These are phyloP conservation scores for Trypanosoma theileri DNA, from an alignment of 208 protist species.

Conservation along the genomic window DNA sequence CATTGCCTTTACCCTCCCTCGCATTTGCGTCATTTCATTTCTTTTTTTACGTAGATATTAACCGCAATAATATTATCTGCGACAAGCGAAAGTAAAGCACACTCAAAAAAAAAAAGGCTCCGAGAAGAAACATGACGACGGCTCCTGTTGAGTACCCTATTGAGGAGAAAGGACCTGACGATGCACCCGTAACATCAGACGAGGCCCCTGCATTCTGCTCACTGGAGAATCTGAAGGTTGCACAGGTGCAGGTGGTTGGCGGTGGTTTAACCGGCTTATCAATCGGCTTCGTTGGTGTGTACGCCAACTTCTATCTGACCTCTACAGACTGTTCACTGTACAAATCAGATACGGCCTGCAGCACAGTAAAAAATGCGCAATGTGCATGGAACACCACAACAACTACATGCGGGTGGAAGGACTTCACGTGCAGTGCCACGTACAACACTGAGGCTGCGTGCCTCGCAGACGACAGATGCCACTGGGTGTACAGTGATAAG, in stretches of 20 bases:
- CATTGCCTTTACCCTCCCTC: not conserved
- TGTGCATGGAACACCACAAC: slow-evolving; percentile 45
- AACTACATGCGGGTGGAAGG: slow-evolving; percentile 41
- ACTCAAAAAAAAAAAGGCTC: not conserved
- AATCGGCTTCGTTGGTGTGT: slow-evolving; percentile 77
- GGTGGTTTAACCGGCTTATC: slow-evolving; percentile 66
- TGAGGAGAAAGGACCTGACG: not conserved
- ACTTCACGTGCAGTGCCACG: slow-evolving; percentile 32
- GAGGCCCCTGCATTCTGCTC: slow-evolving; percentile 37
- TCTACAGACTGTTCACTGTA: slow-evolving; percentile 61
- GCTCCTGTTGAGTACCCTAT: slow-evolving; percentile 9
- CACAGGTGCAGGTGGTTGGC: slow-evolving; percentile 43
- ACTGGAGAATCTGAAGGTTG: slow-evolving; percentile 49
- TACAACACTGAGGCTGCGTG: slow-evolving; percentile 10
- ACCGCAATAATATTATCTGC: not conserved
- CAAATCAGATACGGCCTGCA: slow-evolving; percentile 33
- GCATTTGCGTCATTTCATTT: slow-evolving; percentile 4
- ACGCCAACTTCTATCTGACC: slow-evolving; percentile 54
- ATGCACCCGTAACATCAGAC: not conserved
- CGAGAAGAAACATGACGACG: not conserved
- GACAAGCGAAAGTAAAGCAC: slow-evolving; percentile 24
- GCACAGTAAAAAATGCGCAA: slow-evolving; percentile 46
- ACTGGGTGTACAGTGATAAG: slow-evolving; percentile 48
- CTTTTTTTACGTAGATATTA: slow-evolving; percentile 10
- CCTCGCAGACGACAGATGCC: slow-evolving; percentile 36